A percentile compares a stretch with the other conserved stretches of the same genome.
These are phyloP conservation scores for Podaxis sp. DNA, from an alignment of 768 basidiomycete genomes.

Conservation along the genomic window DNA sequence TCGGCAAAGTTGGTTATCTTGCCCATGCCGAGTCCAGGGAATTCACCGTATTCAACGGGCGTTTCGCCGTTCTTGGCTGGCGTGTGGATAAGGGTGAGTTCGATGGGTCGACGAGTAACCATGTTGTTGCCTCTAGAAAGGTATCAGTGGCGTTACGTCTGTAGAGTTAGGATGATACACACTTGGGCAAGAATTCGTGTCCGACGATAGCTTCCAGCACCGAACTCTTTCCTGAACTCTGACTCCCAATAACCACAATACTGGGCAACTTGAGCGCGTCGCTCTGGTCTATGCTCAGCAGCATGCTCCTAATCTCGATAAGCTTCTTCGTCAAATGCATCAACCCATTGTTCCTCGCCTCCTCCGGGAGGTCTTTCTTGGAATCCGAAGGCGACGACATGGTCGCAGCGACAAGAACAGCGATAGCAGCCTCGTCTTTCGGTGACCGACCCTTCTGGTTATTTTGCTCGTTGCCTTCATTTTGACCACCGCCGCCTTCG, in stretches of 20 bases:
- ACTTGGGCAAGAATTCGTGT: constrained; percentile 98
- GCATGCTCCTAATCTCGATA: constrained; percentile 92
- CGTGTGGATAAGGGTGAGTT: constrained; percentile 94
- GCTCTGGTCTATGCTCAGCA: constrained; percentile 95
- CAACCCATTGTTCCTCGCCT: constrained; percentile 72
- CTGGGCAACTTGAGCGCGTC: constrained; percentile 93
- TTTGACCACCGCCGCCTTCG: constrained; percentile 29
- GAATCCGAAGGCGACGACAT: constrained; percentile 75
- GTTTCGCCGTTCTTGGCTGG: constrained; percentile 57
- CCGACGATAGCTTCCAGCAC: constrained; percentile 97
- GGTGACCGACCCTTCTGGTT: constrained; percentile 47
- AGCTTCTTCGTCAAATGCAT: constrained; percentile 94
- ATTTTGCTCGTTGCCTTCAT: constrained; percentile 28
- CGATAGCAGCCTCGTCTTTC: constrained; percentile 63
- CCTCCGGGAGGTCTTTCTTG: constrained; percentile 38
- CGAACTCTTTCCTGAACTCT: constrained; percentile 97
- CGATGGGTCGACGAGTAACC: constrained; percentile 98
- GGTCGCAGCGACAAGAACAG: constrained; percentile 75
- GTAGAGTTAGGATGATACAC: constrained; percentile 29
- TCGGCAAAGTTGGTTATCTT: constrained; percentile 89
- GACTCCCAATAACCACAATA: constrained; percentile 97
- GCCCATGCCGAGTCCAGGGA: constrained; percentile 86
- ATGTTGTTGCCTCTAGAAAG: constrained; percentile 89
- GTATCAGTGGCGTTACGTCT: constrained; percentile 4
- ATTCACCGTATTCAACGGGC: constrained; percentile 86